Conservation (phyloP, 352 stramenopile species). For the Pythium aristosporum region DNA sequence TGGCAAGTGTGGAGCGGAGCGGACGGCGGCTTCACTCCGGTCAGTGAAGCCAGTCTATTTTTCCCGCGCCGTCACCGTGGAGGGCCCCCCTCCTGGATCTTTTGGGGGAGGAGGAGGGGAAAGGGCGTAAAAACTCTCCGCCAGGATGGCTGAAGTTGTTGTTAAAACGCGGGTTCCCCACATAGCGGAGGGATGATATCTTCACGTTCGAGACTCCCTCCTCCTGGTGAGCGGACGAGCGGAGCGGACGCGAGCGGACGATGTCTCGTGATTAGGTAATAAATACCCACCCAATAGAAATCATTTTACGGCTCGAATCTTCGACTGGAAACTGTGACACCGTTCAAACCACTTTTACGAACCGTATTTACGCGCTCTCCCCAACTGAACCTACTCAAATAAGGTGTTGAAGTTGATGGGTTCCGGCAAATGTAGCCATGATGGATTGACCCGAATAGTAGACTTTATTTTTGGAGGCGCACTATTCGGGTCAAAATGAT, state of each 20-base stretch:
- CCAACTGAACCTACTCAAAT: constrained; percentile 1
- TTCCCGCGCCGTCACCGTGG: constrained; percentile 9
- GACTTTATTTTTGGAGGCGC: neutral
- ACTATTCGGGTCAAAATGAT: constrained; percentile 9
- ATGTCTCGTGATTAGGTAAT: constrained; percentile 13
- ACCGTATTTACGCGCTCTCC: constrained; percentile 13
- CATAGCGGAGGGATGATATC: constrained; percentile 3
- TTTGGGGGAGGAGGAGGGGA: constrained; percentile 7
- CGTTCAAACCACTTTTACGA: constrained; percentile 16
- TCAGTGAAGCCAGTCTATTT: constrained; percentile 15
- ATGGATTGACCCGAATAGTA: neutral
- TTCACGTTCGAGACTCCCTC: neutral
- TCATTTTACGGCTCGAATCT: constrained; percentile 10
- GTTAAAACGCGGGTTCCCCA: neutral
- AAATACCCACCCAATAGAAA: neutral
- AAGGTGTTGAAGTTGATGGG: constrained; percentile 15
- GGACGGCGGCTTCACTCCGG: neutral
- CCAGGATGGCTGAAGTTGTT: neutral
- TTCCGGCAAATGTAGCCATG: constrained; percentile 14
- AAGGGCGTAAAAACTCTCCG: constrained; percentile 20
- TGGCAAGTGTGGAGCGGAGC: constrained; percentile 9
- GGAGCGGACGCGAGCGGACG: constrained; percentile 21
- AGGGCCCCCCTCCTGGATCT: constrained; percentile 6
- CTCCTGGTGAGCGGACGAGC: constrained; percentile 2
- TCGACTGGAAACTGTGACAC: neutral